Percentiles rank a stretch among this genome's conserved stretches.
These are phyloP conservation scores for Corynespora cassiicola DNA, from an alignment of 2,329 filamentous ascomycete genomes.

Conservation along the genomic window DNA sequence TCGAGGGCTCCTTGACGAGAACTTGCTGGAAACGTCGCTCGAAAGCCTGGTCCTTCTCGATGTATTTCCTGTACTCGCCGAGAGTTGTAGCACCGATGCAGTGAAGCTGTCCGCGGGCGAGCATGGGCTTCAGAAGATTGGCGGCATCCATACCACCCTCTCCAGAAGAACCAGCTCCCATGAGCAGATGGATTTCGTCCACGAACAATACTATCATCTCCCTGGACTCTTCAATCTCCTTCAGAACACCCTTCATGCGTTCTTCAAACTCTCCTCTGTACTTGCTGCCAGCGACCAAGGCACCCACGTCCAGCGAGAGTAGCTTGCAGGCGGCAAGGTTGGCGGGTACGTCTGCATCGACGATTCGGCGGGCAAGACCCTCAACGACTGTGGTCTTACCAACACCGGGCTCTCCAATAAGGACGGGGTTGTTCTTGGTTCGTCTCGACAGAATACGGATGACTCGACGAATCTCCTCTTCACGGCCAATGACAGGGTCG, in stretches of 20 bases:
- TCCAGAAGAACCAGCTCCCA: constrained; percentile 93
- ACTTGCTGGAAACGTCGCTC: constrained; percentile 98
- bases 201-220: constrained; percentile 98
- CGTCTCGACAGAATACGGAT: constrained; percentile 89
- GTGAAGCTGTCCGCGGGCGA: constrained; percentile 92
- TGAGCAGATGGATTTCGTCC: constrained; percentile 97
- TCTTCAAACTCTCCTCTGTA: constrained; percentile 99
- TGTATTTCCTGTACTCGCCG: constrained; percentile 93
- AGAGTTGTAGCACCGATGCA: constrained; percentile 96
- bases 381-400: constrained; percentile 99
- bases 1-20: constrained; percentile 86
- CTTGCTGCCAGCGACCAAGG: constrained; percentile 95
- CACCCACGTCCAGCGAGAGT: constrained; percentile 92
- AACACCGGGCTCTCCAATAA: constrained; percentile 97
- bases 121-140: constrained; percentile 97
- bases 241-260: constrained; percentile 98
- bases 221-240: constrained; percentile 93
- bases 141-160: constrained; percentile 99
- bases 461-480: constrained; percentile 93
- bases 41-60: constrained; percentile 95
- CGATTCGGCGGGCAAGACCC: constrained; percentile 91
- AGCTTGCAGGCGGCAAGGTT: constrained; percentile 93
- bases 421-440: constrained; percentile 98
- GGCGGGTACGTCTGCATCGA: constrained; percentile 95
- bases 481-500: constrained; percentile 94